Evolutionary conservation across 2,329 filamentous ascomycete species (phyloP).

Genomic region (Colletotrichum sublineola): DNA sequence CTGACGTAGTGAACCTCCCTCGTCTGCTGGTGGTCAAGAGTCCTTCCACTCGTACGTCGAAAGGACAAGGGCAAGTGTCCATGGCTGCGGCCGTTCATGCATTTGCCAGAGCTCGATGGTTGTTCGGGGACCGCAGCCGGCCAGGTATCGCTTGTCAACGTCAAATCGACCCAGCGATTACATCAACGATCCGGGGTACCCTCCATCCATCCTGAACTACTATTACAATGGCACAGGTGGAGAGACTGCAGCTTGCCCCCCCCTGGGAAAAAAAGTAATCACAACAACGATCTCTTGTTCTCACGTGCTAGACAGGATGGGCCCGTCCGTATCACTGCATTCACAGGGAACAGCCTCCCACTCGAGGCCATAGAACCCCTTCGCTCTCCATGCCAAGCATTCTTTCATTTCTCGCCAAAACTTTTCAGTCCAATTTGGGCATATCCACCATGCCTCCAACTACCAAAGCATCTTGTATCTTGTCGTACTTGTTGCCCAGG

Average conservation of each 20-base stretch:
- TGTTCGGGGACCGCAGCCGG: conserved; percentile 33
- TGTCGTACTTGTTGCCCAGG: not conserved
- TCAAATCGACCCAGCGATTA: conserved; percentile 36
- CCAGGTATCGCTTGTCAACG: conserved; percentile 30
- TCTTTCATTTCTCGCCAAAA: conserved; percentile 33
- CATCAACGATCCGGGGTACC: conserved; percentile 42
- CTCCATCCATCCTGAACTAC: conserved; percentile 21
- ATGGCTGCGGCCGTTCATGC: conserved; percentile 1
- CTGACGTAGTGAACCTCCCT: conserved; percentile 35
- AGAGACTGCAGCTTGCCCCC: conserved; percentile 13
- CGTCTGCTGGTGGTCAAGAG: conserved; percentile 9
- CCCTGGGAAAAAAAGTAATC: not conserved
- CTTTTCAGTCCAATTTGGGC: conserved; percentile 23
- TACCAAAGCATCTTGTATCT: not conserved
- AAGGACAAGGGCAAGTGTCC: conserved; percentile 10
- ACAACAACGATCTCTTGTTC: conserved; percentile 21
- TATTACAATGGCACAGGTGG: conserved; percentile 17
- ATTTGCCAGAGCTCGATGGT: conserved; percentile 10
- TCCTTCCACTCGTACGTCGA: conserved; percentile 8
- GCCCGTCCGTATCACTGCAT: conserved; percentile 26
- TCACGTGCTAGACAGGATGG: conserved; percentile 35
- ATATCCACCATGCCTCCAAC: conserved; percentile 5
- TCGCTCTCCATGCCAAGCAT: conserved; percentile 28
- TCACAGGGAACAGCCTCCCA: conserved; percentile 31
- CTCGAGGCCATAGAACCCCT: conserved; percentile 10